These are phyloP conservation scores for Plasmodium vivax DNA, from an alignment of 169 alveolate genomes.

Conservation along the genomic window DNA sequence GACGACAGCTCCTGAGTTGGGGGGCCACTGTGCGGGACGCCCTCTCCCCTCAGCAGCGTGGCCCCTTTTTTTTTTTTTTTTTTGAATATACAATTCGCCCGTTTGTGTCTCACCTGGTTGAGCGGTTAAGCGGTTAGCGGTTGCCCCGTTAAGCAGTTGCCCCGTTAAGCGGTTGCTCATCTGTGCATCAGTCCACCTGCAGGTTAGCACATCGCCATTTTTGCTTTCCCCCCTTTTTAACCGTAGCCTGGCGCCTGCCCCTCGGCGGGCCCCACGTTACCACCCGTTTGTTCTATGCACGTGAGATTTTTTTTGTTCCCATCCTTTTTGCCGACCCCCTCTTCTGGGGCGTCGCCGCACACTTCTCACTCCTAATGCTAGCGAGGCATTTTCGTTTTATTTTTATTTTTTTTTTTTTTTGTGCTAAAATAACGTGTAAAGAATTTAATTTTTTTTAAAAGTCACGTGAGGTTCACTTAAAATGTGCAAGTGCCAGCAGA, in stretches of 20 bases:
- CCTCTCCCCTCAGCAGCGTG: not conserved
- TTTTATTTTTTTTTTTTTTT: not conserved
- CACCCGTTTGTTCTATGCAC: not conserved
- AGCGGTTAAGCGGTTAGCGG: not conserved
- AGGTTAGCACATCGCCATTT: not conserved
- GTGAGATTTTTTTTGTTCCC: not conserved
- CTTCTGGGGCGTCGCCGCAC: not conserved
- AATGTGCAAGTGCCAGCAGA: not conserved
- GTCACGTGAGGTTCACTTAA: not conserved
- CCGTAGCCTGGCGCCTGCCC: not conserved
- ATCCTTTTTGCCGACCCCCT: not conserved
- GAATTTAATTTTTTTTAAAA: not conserved
- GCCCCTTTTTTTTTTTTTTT: not conserved
- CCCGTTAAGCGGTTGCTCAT: not conserved
- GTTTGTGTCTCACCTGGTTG: not conserved
- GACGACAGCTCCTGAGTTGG: slow-evolving; percentile 5
- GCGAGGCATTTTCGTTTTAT: not conserved
- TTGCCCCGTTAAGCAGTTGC: not conserved
- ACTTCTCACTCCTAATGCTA: not conserved
- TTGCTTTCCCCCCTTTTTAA: not conserved
- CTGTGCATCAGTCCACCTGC: not conserved
- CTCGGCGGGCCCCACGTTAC: not conserved
- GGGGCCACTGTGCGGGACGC: not conserved
- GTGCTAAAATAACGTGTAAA: not conserved
- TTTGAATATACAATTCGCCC: not conserved